Base-by-base conservation (phyloP, 306 rosid species). In the Sphenostylis stenocarpa region DNA sequence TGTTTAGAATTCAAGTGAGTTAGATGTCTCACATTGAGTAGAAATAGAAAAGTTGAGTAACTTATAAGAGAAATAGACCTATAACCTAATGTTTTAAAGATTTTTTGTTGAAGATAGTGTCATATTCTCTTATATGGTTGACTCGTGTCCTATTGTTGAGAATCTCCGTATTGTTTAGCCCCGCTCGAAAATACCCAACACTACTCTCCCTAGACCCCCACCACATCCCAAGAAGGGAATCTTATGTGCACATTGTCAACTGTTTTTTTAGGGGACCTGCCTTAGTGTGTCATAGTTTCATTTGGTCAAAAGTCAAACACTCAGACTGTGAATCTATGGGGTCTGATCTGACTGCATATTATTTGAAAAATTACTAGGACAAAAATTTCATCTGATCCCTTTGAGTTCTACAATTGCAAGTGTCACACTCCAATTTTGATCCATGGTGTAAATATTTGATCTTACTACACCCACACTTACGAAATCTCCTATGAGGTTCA, bases 391-490 rank as follows among this genome's bases (percentile, higher is more conserved):
- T 36, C 3, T 20, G 5, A 41, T 51, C 60, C 45, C 62, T 56
- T 34, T 21, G 44, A 53, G 39, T 52, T 43, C 45, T 80, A 45
- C 36, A 10, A 13, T 19, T 26, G 41, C 51, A 72, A 12, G 34
- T 41, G 63, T 33, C 79, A 65, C 33, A 55, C 55, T 55, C 15
- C 29, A 28, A 73, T 65, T 55, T 65, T 55, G 75, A 72, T 71
- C 55, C 45, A 23, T 1, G 6, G 53, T 11, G 11, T 68, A 68
- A 15, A 47, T 38, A 63, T 70, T 69, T 38, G 49, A 45, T n/a
- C n/a, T 66, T 57, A 36, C 49, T 55, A 56, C 13, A 33, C 77
- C 58, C 5, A 58, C 31, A 67, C 34, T 80, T 66, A 11, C 36
- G 47, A 43, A 73, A 65, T 56, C 55, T 64, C 49, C 41, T 44